phyloP scores from a whole-genome alignment of 1,284 basidiomycete genomes.

The Lignosus rhinocerotis region DNA sequence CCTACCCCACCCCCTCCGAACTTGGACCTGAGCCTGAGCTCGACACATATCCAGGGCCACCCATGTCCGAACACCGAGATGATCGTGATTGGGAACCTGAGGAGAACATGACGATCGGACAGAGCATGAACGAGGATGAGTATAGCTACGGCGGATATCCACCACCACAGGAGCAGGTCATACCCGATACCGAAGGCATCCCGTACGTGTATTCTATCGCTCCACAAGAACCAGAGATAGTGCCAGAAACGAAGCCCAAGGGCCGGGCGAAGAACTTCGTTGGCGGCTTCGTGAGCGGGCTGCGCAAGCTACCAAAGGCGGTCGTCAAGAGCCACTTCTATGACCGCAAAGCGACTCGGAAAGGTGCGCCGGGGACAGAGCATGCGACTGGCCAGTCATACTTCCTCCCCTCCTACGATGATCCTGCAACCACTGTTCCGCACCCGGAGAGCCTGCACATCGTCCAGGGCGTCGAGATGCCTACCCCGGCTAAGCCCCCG shows the following conservation, averaged over 20 bases:
- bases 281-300: constrained; percentile 34
- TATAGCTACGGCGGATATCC: background rate
- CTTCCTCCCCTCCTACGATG: constrained; percentile 29
- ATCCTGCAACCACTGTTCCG: constrained; percentile 19
- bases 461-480: constrained; percentile 25
- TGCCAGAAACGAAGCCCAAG: constrained; percentile 4
- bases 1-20: constrained; percentile 10
- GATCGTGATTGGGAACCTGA: constrained; percentile 14
- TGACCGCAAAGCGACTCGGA: constrained; percentile 22
- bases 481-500: constrained; percentile 14
- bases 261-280: constrained; percentile 28
- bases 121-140: constrained; percentile 9
- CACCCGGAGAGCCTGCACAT: constrained; percentile 27
- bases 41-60: background rate
- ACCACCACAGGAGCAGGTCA: background rate
- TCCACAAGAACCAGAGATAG: background rate
- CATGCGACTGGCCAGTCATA: constrained; percentile 8
- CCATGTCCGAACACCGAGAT: background rate
- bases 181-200: background rate
- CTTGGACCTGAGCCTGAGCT: constrained; percentile 6
- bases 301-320: constrained; percentile 30
- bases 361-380: constrained; percentile 15
- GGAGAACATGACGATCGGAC: constrained; percentile 20
- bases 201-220: constrained; percentile 2
- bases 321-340: constrained; percentile 25